A percentile compares a stretch with the other conserved stretches of the same genome.
Conservation (phyloP, 2,329 filamentous ascomycete genomes). For the Neurospora crassa region DNA sequence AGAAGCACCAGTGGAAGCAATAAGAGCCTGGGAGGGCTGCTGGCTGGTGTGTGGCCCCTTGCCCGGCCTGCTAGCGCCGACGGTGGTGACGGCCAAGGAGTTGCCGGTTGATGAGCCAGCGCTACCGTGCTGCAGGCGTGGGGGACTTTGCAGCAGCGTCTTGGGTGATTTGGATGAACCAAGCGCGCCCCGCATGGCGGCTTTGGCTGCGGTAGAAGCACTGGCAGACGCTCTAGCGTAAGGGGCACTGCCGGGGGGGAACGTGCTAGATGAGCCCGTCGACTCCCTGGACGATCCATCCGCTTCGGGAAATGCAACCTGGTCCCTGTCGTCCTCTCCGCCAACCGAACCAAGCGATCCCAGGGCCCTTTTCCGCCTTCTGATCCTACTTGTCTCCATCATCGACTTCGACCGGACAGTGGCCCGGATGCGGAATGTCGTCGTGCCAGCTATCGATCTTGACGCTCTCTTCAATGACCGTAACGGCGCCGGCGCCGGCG, state of each 20-base stretch:
- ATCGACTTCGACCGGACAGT: background rate
- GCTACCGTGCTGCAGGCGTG: slow-evolving; percentile 5
- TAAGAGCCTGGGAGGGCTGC: background rate
- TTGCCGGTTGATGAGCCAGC: background rate
- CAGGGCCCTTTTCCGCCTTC: slow-evolving; percentile 16
- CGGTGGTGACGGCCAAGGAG: background rate
- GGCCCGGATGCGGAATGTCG: slow-evolving; percentile 13
- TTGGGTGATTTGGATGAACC: slow-evolving; percentile 20
- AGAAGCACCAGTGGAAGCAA: slow-evolving; percentile 8
- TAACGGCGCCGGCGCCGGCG: slow-evolving; percentile 5
- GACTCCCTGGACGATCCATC: slow-evolving; percentile 3
- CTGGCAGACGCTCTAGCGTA: background rate
- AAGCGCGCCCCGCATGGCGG: slow-evolving; percentile 14
- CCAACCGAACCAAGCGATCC: slow-evolving; percentile 1
- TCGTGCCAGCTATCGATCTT: slow-evolving; percentile 7
- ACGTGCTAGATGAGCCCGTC: background rate
- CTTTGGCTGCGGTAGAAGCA: background rate
- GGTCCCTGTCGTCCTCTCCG: slow-evolving; percentile 8
- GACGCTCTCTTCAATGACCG: slow-evolving; percentile 10
- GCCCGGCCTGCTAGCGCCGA: background rate
- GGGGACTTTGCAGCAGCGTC: slow-evolving; percentile 8
- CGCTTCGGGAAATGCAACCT: slow-evolving; percentile 12
- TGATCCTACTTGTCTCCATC: slow-evolving; percentile 4
- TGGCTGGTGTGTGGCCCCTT: background rate
- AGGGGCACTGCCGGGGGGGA: slow-evolving; percentile 3